A percentile compares a stretch with the other conserved stretches of the same genome.
These are phyloP conservation scores for Penicillium coffeae DNA, from an alignment of 495 filamentous ascomycete genomes.

Conservation along the genomic window DNA sequence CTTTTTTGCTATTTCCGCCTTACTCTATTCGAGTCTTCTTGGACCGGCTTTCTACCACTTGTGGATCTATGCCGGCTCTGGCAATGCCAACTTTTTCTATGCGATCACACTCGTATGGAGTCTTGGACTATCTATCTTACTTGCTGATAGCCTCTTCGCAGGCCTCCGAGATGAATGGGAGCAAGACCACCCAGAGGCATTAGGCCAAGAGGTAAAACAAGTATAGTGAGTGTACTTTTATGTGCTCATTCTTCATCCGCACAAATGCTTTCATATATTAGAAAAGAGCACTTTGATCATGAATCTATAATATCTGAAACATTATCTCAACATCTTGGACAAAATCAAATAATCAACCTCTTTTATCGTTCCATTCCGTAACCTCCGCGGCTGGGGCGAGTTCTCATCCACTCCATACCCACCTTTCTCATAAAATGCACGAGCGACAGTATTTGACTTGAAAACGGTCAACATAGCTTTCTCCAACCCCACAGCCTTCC, in stretches of 20 bases:
- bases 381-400: constrained; percentile 56
- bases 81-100: constrained; percentile 99
- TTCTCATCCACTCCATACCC: constrained; percentile 68
- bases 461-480: constrained; percentile 89
- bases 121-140: constrained; percentile 72
- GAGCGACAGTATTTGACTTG: constrained; percentile 56
- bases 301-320: neutral
- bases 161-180: constrained; percentile 93
- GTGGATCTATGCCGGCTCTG: constrained; percentile 97
- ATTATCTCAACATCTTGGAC: constrained; percentile 51
- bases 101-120: constrained; percentile 98
- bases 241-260: constrained; percentile 4
- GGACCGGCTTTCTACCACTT: constrained; percentile 95
- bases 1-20: constrained; percentile 74
- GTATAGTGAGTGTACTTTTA: constrained; percentile 52
- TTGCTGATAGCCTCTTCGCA: constrained; percentile 83
- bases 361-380: constrained; percentile 62
- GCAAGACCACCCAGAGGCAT: constrained; percentile 82
- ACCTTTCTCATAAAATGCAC: constrained; percentile 61
- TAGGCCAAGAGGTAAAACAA: constrained; percentile 78
- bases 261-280: neutral
- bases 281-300: constrained; percentile 2
- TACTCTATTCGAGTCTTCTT: constrained; percentile 82
- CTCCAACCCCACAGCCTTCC: constrained; percentile 43
- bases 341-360: constrained; percentile 67